A percentile compares a stretch with the other conserved stretches of the same genome.
Evolutionary conservation across 306 rosid genomes (phyloP).

Genomic region (Rubus parviflorus): DNA sequence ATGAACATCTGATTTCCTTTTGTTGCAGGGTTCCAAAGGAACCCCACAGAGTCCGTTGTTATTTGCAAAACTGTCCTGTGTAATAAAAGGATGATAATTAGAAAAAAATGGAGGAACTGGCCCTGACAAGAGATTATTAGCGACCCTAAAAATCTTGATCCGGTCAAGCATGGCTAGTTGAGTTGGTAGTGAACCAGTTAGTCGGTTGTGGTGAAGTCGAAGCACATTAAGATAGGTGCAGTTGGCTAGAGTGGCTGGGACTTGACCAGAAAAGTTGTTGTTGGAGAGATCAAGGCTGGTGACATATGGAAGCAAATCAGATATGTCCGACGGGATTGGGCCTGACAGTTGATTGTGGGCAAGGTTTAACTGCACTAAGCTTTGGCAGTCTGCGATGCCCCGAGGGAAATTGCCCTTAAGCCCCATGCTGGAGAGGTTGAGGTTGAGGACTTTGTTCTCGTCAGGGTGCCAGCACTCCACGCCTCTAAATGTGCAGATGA

Average conservation of each 20-base stretch:
- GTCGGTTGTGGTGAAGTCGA: conserved; percentile 27
- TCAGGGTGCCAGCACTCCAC: conserved; percentile 26
- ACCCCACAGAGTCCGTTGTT: conserved; percentile 38
- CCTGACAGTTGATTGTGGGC: conserved; percentile 28
- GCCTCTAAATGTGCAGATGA: conserved; percentile 14
- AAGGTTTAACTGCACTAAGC: conserved; percentile 22
- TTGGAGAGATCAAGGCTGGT: conserved; percentile 32
- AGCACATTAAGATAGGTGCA: conserved; percentile 22
- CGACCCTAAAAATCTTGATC: conserved; percentile 14
- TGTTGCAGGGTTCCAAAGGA: conserved; percentile 13
- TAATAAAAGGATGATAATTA: neutral
- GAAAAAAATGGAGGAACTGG: conserved; percentile 23
- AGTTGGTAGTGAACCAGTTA: conserved; percentile 34
- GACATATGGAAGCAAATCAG: neutral
- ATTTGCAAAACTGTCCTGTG: conserved; percentile 24
- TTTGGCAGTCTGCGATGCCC: conserved; percentile 16
- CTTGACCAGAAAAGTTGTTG: conserved; percentile 32
- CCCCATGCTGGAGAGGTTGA: conserved; percentile 21
- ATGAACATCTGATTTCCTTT: conserved; percentile 7
- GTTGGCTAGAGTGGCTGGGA: conserved; percentile 26
- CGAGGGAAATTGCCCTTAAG: conserved; percentile 35
- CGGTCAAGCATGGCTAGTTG: conserved; percentile 24
- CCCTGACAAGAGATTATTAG: conserved; percentile 33
- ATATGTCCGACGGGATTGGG: conserved; percentile 27
- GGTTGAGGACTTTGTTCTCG: conserved; percentile 5